Base-by-base conservation (phyloP, 116 monocot species). In the Thalassia testudinum region DNA sequence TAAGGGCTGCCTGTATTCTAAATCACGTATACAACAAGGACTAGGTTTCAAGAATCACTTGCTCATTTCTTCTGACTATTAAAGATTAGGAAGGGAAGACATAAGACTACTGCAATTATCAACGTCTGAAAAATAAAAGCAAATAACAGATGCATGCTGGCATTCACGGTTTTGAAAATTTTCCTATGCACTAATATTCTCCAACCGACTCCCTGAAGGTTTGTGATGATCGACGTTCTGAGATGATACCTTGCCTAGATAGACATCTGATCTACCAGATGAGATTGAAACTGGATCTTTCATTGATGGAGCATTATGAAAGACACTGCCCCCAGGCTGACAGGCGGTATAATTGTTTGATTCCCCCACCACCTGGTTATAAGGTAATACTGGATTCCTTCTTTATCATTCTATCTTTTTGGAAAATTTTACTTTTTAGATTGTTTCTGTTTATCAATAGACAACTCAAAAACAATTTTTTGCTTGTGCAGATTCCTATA, bases 261-360 rank as follows among this genome's bases (percentile, higher is more conserved):
- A 71, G 83, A 20, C 68, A 78, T 10, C 83, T 93, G 40, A 72
- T 70, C 44, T 81, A 84, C 63, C 87, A 83, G 78, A 64, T 77
- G 30, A 87, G 65, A 66, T 57, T 93, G 49, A 80, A 76, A 75
- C 73, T 65, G 2, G 70, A 87, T 54, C 49, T 83, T 12, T 28
- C 66, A 22, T 56, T 81, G 25, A 93, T 87, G 93, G 87, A 93
- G 69, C 93, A 93, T 66, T 93, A 93, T 61, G 93, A 93, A 72
- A 70, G 83, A 24, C 93, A 84, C 61, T 93, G 93, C 68, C 87
- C 87, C 1, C 73, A 67, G 0, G 58, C 34, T 2, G 50, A 66
- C 0, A 74, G 84, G 22, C 78, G 81, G 30, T 74, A 50, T 51
- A 87, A 93, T 58, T 93, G 93, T 63, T 77, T 93, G 59, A 75